Evolutionary conservation across 1,284 basidiomycete species (phyloP).

Genomic region (Leucoagaricus sp.): DNA sequence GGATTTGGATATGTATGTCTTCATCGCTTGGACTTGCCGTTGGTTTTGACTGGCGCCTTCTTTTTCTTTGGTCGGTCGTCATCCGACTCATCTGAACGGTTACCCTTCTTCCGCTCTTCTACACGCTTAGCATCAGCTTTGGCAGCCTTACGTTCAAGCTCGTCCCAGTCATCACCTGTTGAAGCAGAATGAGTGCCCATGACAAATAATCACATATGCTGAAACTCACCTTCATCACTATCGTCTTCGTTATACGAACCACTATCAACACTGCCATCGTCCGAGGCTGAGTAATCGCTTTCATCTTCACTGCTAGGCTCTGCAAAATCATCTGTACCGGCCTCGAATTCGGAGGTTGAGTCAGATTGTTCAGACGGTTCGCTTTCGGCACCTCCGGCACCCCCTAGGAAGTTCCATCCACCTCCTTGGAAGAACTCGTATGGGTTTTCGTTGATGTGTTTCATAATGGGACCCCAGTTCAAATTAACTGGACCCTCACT

Average conservation of each 20-base stretch:
- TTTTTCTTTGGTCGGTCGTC: slow-evolving; percentile 69
- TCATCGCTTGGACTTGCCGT: slow-evolving; percentile 41
- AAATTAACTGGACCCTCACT: slow-evolving; percentile 97
- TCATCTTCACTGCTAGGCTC: slow-evolving; percentile 53
- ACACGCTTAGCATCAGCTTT: slow-evolving; percentile 76
- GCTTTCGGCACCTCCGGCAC: slow-evolving; percentile 71
- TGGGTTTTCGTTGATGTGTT: slow-evolving; percentile 94
- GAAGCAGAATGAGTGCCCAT: slow-evolving; percentile 5
- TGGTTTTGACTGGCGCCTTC: slow-evolving; percentile 47
- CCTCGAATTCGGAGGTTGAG: slow-evolving; percentile 82
- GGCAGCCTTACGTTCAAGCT: slow-evolving; percentile 88
- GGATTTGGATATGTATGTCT: not conserved
- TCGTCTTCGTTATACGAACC: slow-evolving; percentile 62
- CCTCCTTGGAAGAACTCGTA: slow-evolving; percentile 96
- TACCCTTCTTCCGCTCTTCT: slow-evolving; percentile 45
- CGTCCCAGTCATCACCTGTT: slow-evolving; percentile 91
- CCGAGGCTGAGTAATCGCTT: slow-evolving; percentile 57
- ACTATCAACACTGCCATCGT: slow-evolving; percentile 65
- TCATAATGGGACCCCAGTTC: slow-evolving; percentile 99
- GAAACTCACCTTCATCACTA: slow-evolving; percentile 64
- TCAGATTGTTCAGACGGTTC: slow-evolving; percentile 69
- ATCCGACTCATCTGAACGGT: slow-evolving; percentile 67
- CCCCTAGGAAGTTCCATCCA: slow-evolving; percentile 93
- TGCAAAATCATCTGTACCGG: slow-evolving; percentile 56
- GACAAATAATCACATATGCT: slow-evolving; percentile 1